Conservation (phyloP, 2,329 filamentous ascomycete species). For the Ceratocystis variospora region DNA sequence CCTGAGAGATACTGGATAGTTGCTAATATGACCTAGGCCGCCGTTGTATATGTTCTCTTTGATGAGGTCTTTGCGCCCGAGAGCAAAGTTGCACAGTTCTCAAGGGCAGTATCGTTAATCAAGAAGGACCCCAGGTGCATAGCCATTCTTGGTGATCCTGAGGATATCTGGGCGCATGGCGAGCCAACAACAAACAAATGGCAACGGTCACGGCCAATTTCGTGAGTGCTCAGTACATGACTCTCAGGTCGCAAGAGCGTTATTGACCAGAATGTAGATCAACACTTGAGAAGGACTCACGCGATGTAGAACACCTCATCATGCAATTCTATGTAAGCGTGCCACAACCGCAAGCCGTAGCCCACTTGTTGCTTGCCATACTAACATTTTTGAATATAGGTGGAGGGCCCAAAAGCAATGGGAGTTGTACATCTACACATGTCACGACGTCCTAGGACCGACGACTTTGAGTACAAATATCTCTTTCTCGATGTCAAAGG, state of each 20-base stretch:
- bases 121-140: slow-evolving; percentile 57
- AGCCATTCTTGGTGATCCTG: slow-evolving; percentile 58
- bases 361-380: neutral
- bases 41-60: slow-evolving; percentile 66
- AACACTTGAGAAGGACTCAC: slow-evolving; percentile 15
- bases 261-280: slow-evolving; percentile 13
- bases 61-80: slow-evolving; percentile 71
- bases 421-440: slow-evolving; percentile 70
- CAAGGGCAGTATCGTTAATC: slow-evolving; percentile 68
- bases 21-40: slow-evolving; percentile 37
- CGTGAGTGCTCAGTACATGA: slow-evolving; percentile 29
- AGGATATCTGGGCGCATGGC: slow-evolving; percentile 67
- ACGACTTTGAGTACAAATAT: slow-evolving; percentile 64
- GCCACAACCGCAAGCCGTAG: too few species aligned
- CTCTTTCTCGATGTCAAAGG: slow-evolving; percentile 70
- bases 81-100: slow-evolving; percentile 79
- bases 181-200: slow-evolving; percentile 72
- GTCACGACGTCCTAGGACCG: slow-evolving; percentile 49
- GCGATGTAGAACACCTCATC: slow-evolving; percentile 47
- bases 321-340: slow-evolving; percentile 68
- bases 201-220: slow-evolving; percentile 51
- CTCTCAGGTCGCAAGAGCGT: neutral
- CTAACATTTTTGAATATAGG: slow-evolving; percentile 31
- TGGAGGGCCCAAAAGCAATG: slow-evolving; percentile 60
- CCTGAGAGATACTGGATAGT: neutral